Evolutionary conservation across 78 protist genomes (phyloP).

Genomic region (Planoprotostelium fungivorum): DNA sequence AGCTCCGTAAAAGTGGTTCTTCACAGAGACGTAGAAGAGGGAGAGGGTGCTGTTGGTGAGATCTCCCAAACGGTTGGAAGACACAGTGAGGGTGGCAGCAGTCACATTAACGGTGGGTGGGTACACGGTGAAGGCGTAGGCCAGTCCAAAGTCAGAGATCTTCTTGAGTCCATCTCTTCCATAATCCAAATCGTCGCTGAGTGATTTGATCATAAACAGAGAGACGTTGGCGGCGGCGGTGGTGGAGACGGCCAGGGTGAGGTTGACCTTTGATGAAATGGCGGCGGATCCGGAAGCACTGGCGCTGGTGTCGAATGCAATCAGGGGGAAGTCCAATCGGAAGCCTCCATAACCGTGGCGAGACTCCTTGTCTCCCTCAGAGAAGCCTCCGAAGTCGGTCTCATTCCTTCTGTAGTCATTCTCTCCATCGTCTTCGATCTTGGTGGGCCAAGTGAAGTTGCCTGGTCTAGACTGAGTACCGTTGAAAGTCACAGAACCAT

Average conservation of each 20-base stretch:
- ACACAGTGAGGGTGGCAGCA: neutral
- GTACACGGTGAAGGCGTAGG: neutral
- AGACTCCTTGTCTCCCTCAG: too few relatives aligned
- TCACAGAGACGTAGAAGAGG: neutral
- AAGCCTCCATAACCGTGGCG: neutral
- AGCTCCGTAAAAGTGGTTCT: neutral
- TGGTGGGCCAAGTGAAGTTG: too few relatives aligned
- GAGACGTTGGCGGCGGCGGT: neutral
- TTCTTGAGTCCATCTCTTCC: neutral
- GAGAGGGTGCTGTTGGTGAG: neutral
- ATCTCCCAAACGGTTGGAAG: neutral
- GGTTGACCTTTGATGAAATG: neutral
- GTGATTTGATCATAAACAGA: neutral
- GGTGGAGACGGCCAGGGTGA: neutral
- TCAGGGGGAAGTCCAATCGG: neutral
- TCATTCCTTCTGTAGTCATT: too few relatives aligned
- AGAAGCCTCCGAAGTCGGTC: too few relatives aligned
- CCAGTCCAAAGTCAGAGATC: neutral
- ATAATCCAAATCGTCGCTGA: neutral
- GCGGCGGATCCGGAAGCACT: neutral
- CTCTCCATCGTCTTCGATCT: too few relatives aligned
- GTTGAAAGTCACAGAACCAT: too few relatives aligned
- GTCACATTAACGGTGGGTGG: neutral
- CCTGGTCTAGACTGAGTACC: too few relatives aligned
- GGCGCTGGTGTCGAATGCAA: neutral